Evolutionary conservation across 495 filamentous ascomycete species (phyloP).

Genomic region (Penicillium tannophilum): DNA sequence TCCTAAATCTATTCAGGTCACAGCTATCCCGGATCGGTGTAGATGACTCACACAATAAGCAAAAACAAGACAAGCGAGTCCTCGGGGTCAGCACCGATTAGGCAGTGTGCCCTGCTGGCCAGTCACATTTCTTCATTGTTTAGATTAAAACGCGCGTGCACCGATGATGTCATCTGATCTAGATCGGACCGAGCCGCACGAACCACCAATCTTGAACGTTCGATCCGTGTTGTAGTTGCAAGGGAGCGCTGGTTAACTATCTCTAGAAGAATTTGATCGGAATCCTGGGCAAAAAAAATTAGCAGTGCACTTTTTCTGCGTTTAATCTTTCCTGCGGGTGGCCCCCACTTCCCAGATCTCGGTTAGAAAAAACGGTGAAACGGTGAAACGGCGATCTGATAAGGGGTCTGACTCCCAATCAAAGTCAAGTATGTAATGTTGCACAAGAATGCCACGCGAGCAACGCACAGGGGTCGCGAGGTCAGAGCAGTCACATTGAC

Average conservation of each 20-base stretch:
- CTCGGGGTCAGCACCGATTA: neutral
- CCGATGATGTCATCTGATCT: neutral
- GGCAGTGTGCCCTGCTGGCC: neutral
- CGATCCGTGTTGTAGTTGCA: no score
- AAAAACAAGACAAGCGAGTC: neutral
- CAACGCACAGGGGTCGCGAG: neutral
- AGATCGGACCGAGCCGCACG: conserved; percentile 2
- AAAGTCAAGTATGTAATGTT: neutral
- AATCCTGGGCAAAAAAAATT: no score
- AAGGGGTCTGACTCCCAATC: neutral
- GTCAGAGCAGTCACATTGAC: neutral
- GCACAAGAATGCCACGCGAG: neutral
- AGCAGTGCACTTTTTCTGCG: neutral
- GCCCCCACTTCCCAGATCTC: neutral
- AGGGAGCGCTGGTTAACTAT: no score
- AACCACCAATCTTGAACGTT: neutral
- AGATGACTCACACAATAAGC: neutral
- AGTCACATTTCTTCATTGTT: neutral
- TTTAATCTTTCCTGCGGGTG: neutral
- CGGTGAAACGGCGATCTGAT: conserved; percentile 2
- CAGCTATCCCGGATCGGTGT: neutral
- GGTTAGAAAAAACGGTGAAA: neutral
- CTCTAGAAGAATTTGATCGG: no score
- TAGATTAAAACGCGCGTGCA: neutral
- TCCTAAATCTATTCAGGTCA: neutral